These are phyloP conservation scores for Ophiocordyceps camponoti-rufipedis DNA, from an alignment of 2,329 filamentous ascomycete species.

Conservation along the genomic window DNA sequence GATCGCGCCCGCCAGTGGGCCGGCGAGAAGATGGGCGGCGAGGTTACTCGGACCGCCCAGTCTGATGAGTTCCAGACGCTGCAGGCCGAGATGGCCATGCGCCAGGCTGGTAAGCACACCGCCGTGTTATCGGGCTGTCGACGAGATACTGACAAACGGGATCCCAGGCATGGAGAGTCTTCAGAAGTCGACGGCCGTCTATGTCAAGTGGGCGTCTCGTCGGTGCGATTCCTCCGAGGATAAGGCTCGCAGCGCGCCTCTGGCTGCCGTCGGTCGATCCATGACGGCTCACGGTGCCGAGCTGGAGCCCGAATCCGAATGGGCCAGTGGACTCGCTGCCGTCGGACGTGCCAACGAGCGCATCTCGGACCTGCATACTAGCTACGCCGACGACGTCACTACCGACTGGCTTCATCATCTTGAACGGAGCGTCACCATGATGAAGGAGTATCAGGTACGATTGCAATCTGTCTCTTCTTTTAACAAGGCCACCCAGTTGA, in stretches of 20 bases:
- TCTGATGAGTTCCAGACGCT: constrained; percentile 83
- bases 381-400: constrained; percentile 60
- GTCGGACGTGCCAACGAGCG: constrained; percentile 74
- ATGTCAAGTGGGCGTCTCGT: constrained; percentile 75
- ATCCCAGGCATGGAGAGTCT: constrained; percentile 69
- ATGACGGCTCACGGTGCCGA: constrained; percentile 87
- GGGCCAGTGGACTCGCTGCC: constrained; percentile 69
- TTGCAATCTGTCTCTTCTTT: too few relatives aligned
- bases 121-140: too few relatives aligned
- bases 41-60: constrained; percentile 69
- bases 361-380: constrained; percentile 70
- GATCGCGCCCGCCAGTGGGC: constrained; percentile 97
- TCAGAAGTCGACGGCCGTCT: constrained; percentile 68
- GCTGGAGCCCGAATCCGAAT: constrained; percentile 79
- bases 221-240: constrained; percentile 65
- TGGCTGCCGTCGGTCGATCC: constrained; percentile 61
- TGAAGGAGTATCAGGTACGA: constrained; percentile 88
- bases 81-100: constrained; percentile 76
- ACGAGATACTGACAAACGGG: not conserved
- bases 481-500: too few relatives aligned
- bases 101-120: constrained; percentile 60
- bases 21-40: constrained; percentile 88
- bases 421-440: constrained; percentile 75
- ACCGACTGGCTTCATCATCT: constrained; percentile 80
- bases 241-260: constrained; percentile 69